Conservation (phyloP, 495 filamentous ascomycete species). For the Hamigera avellanea region DNA sequence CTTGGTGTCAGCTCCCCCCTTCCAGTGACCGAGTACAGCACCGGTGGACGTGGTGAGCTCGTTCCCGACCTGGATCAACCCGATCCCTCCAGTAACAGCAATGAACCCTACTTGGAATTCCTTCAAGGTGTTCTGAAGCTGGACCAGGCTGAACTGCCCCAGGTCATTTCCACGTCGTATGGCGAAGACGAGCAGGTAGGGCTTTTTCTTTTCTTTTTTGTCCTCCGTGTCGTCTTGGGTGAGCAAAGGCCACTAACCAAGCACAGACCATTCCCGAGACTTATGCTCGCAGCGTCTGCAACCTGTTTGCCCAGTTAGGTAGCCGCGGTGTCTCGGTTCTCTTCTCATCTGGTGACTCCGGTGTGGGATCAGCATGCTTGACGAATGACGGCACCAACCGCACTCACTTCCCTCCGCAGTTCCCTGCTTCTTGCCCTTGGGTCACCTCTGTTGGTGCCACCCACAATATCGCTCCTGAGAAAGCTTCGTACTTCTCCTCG, state of each 20-base stretch:
- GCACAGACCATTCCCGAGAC: slow-evolving; percentile 50
- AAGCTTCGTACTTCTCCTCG: slow-evolving; percentile 42
- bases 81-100: slow-evolving; percentile 39
- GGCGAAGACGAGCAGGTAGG: slow-evolving; percentile 60
- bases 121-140: slow-evolving; percentile 47
- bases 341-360: slow-evolving; percentile 61
- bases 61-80: slow-evolving; percentile 52
- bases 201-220: background rate
- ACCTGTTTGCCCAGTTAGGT: slow-evolving; percentile 58
- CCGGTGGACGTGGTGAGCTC: slow-evolving; percentile 49
- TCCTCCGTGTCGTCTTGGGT: background rate
- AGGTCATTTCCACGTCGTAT: slow-evolving; percentile 69
- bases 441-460: slow-evolving; percentile 67
- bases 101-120: slow-evolving; percentile 69
- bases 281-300: slow-evolving; percentile 61
- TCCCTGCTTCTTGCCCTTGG: slow-evolving; percentile 64
- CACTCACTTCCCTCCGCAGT: slow-evolving; percentile 54
- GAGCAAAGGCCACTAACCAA: too few species aligned
- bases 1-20: slow-evolving; percentile 45
- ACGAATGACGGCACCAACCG: slow-evolving; percentile 57
- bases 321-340: slow-evolving; percentile 65
- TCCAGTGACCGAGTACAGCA: slow-evolving; percentile 55
- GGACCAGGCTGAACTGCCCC: slow-evolving; percentile 46
- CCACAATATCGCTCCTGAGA: slow-evolving; percentile 42
- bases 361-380: slow-evolving; percentile 53